A percentile compares a stretch with the other conserved stretches of the same genome.
Conservation (phyloP, 305 asterid genomes). For the Fraxinus latifolia region DNA sequence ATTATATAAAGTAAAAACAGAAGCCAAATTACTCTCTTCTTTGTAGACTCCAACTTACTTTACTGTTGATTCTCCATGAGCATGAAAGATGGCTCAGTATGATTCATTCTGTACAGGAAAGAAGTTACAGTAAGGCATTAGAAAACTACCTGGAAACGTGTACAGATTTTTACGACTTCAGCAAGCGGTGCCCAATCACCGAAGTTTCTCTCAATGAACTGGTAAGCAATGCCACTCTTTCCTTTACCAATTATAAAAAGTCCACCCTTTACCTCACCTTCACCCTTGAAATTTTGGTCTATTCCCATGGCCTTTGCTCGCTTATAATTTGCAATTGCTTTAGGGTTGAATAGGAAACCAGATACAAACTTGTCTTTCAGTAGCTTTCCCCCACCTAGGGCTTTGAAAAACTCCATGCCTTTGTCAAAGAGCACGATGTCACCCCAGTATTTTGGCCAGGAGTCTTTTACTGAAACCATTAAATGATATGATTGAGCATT, state of each 20-base stretch:
- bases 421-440: constrained; percentile 58
- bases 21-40: background rate
- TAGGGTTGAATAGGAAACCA: constrained; percentile 65
- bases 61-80: constrained; percentile 32
- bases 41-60: constrained; percentile 23
- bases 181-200: constrained; percentile 36
- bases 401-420: constrained; percentile 63
- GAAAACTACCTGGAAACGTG: constrained; percentile 53
- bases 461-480: constrained; percentile 47
- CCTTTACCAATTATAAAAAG: constrained; percentile 44
- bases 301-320: constrained; percentile 44
- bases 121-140: constrained; percentile 8
- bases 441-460: constrained; percentile 83
- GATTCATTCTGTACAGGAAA: constrained; percentile 12
- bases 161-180: constrained; percentile 61
- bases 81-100: constrained; percentile 16
- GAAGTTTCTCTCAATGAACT: constrained; percentile 48
- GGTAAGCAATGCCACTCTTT: constrained; percentile 41
- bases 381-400: constrained; percentile 77
- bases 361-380: constrained; percentile 71
- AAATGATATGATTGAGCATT: constrained; percentile 6
- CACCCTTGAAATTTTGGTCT: constrained; percentile 42
- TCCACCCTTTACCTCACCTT: constrained; percentile 52
- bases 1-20: background rate
- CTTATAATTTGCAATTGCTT: constrained; percentile 67